Base-by-base conservation (phyloP, 2,329 filamentous ascomycete species). In the Venturia effusa region DNA sequence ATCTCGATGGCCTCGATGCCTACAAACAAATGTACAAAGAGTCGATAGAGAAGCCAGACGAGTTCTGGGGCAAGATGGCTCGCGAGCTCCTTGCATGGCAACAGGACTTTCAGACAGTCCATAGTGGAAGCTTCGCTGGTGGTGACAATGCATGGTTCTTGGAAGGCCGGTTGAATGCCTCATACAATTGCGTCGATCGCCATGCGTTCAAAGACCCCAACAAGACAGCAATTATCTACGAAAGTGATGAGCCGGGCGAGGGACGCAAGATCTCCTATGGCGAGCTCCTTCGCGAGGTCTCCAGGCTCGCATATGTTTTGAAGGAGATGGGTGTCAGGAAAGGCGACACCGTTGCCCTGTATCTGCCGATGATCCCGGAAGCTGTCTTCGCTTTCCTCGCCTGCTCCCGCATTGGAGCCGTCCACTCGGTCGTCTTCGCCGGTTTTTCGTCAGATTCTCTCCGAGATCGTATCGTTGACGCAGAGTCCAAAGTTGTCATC, bases 331-430 rank as follows among this genome's bases (percentile, higher is more conserved):
- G 94, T 67, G 93, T 99, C 66, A 87, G 88, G 80, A 97, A 97
- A 82, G 94, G 94, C 64, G 94, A 99, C 78, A 96, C 92, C 4
- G 92, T 99, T 64, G 94, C 92, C 67, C 89, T 99, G 69, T 99
- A 99, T 81, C 80, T 99, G 68, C 94, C 94, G 75, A 99, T 99
- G 94, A 96, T 99, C 76, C 94, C 94, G 64, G 93, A 99, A 78
- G 94, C 94, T 7, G 72, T 99, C 65, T 82, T 99, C 71, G 88
- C 94, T 63, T 90, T 99, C 76, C 82, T 99, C 64, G 94, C 94
- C 66, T 95, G 92, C 76, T 80, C 87, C 43, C 90, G 94, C 73
- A 96, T 99, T 70, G 94, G 94, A 67, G 94, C 94, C 48, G 84
- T 99, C 4, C 94, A 99, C 84, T 97, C 94, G 0, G 93, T 99